Base-by-base conservation (phyloP, 768 basidiomycete species). In the Termitomyces sp. region DNA sequence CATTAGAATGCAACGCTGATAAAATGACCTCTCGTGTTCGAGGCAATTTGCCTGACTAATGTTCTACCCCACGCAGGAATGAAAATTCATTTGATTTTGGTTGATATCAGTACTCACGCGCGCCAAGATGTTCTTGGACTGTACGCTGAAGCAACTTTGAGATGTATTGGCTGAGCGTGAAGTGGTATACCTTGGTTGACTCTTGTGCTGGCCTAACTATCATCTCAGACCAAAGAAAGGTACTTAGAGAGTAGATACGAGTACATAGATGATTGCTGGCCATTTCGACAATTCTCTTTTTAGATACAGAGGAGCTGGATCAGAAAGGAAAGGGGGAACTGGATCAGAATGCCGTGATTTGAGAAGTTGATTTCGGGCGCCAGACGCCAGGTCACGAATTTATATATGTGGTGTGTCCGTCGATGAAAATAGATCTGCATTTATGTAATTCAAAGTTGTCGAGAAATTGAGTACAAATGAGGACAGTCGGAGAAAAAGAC, bases 241-340 rank as follows among this genome's bases (percentile, higher is more conserved):
- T 41, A 20, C 39, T 4, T 9, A n/a, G 39, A 41, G 39, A 41
- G 18, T 8, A n/a, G 18, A 56, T 53, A 47, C 50, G 52, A 49
- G 32, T 46, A 53, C 16, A 24, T 27, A 6, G 26, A 29, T 29
- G 3, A 26, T 32, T 24, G 24, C 14, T 29, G 29, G n/a, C 29
- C 29, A 16, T 46, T 13, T 22, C 43, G 55, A 56, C 8, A n/a
- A 1, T 39, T 39, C 39, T 46, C 50, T 48, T 42, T 31, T 31
- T 27, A n/a, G n/a, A n/a, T n/a, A n/a, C n/a, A n/a, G n/a, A n/a
- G n/a, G n/a, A n/a, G n/a, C n/a, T n/a, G n/a, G n/a, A n/a, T n/a
- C 10, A 9, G 20, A 55, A 56, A 56, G 57, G 47, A 53, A 53
- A 56, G 44, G 49, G 48, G 52, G 50, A 36, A 14, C 20, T 37